Conservation (phyloP, 441 rosid genomes). For the Gossypium lobatum region DNA sequence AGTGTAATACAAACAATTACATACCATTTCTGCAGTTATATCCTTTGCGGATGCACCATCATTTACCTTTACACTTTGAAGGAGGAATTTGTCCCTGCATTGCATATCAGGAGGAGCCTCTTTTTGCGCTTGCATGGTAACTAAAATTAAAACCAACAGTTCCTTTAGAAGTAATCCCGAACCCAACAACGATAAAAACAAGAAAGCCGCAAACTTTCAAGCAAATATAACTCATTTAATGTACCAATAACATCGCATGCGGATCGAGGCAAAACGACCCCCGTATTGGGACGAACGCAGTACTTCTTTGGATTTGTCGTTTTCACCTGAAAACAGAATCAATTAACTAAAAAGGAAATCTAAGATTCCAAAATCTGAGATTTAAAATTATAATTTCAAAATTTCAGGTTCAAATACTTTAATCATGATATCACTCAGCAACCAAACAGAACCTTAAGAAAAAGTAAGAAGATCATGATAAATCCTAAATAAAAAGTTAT, state of each 20-base stretch:
- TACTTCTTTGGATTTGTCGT: slow-evolving; percentile 79
- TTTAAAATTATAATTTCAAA: background rate
- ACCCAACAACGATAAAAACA: background rate
- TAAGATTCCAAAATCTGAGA: background rate
- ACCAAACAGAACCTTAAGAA: slow-evolving; percentile 11
- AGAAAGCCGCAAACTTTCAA: background rate
- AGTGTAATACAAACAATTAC: background rate
- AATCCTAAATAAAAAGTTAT: background rate
- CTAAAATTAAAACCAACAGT: slow-evolving; percentile 27
- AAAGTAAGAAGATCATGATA: background rate
- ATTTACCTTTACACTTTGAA: slow-evolving; percentile 51
- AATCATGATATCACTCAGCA: background rate
- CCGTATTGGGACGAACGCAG: slow-evolving; percentile 73
- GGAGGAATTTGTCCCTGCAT: slow-evolving; percentile 74
- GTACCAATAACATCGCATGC: slow-evolving; percentile 57
- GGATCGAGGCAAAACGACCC: slow-evolving; percentile 64
- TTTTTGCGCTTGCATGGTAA: slow-evolving; percentile 82
- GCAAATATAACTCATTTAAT: background rate
- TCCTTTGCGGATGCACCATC: slow-evolving; percentile 50
- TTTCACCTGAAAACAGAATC: slow-evolving; percentile 46
- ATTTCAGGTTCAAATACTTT: background rate
- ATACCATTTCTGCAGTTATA: slow-evolving; percentile 63
- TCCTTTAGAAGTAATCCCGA: background rate
- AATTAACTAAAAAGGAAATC: slow-evolving; percentile 1
- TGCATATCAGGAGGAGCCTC: slow-evolving; percentile 71